Percentiles rank a stretch among this genome's conserved stretches.
phyloP scores from a whole-genome alignment of 495 filamentous ascomycete species.

The Viridothelium virens region DNA sequence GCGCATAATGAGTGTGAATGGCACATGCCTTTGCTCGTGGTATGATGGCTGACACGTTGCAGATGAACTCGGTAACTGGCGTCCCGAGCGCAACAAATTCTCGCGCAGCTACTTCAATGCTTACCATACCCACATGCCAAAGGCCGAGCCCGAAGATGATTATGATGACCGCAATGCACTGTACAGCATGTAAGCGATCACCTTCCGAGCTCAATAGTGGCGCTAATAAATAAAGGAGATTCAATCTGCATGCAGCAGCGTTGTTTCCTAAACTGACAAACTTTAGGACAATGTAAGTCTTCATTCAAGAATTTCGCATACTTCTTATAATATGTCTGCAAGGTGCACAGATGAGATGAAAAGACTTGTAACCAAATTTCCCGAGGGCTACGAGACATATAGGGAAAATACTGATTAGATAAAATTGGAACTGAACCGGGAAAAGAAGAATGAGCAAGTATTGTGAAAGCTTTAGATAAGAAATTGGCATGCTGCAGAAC shows the following conservation, averaged over 20 bases:
- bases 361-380: too few relatives aligned
- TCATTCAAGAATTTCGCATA: too few relatives aligned
- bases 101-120: slow-evolving; percentile 9
- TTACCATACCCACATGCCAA: slow-evolving; percentile 12
- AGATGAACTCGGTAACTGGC: slow-evolving; percentile 16
- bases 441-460: too few relatives aligned
- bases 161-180: slow-evolving; percentile 17
- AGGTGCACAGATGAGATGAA: too few relatives aligned
- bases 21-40: not conserved
- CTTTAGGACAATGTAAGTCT: too few relatives aligned
- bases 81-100: slow-evolving; percentile 9
- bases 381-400: too few relatives aligned
- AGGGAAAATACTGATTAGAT: too few relatives aligned
- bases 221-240: not conserved
- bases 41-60: not conserved
- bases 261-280: not conserved
- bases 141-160: slow-evolving; percentile 15
- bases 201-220: not conserved
- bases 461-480: too few relatives aligned
- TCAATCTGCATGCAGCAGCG: not conserved
- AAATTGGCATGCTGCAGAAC: too few relatives aligned
- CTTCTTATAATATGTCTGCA: too few relatives aligned
- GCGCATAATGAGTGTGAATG: not conserved
- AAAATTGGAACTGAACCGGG: too few relatives aligned
- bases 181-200: slow-evolving; percentile 11